Evolutionary conservation across 2,329 filamentous ascomycete genomes (phyloP), one percentile per base, ranked within the genome.

Genomic region (Cladosporium sp.): DNA sequence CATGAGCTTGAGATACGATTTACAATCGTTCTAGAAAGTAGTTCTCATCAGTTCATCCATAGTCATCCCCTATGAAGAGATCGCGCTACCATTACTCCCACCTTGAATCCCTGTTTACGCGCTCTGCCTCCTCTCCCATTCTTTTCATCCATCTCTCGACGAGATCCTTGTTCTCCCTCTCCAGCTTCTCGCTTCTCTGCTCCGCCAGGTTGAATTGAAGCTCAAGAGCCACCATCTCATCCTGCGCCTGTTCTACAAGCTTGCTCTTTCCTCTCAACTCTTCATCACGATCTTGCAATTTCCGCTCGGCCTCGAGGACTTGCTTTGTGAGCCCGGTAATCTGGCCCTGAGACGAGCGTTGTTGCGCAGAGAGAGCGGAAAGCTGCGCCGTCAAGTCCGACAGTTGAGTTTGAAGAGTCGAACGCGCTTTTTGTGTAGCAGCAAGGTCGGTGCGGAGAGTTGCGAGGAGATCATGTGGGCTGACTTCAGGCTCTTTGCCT

Each of bases 71-170:
- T 8, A 34, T 34, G 9, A 3, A 34, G 30, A 34, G 30, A 11
- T 11, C 30, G 30, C 8, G 12, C 38, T 7, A 9, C 38, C 39
- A 47, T 63, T 50, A 68, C 55, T 62, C 55, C 70, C 70, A 72
- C 42, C 59, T 63, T 50, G 65, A 66, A 25, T 68, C 67, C 34
- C 81, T 72, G 69, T 97, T 97, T 88, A 96, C 92, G 63, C 84
- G 87, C 58, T 94, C 89, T 11, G 90, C 93, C 76, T 97, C 92
- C 70, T 87, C 83, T 3, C 87, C 88, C 83, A 94, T 94, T 63
- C 88, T 82, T 70, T 85, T 86, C 88, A 97, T 92, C 91, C 92
- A 97, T 57, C 94, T 82, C 72, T 92, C 88, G 55, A 97, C 86
- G 58, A 99, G 80, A 65, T 96, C 89, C 70, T 90, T 87, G 70